Percentiles rank a stretch among this genome's conserved stretches.
These are phyloP conservation scores for Arachnomyces sp. DNA, from an alignment of 2,329 filamentous ascomycete species.

Conservation along the genomic window DNA sequence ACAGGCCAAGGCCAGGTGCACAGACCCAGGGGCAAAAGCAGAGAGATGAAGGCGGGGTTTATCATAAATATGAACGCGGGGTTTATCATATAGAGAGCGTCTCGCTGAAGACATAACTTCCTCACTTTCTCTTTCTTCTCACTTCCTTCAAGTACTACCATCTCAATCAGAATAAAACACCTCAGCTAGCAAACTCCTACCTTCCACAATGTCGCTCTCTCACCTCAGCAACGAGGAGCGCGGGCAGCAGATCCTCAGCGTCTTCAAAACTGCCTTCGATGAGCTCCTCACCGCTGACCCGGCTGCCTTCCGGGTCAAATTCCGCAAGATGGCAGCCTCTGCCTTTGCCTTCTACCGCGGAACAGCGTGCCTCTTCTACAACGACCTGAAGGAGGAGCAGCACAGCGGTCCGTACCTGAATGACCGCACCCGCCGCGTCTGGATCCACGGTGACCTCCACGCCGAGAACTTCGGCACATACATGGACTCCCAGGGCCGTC, in stretches of 20 bases:
- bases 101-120: no score
- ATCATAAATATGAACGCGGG: no score
- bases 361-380: constrained; percentile 13
- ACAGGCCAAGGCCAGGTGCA: no score
- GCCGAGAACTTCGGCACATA: constrained; percentile 17
- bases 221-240: constrained; percentile 10
- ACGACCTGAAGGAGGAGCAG: constrained; percentile 10
- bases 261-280: constrained; percentile 13
- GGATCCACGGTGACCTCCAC: constrained; percentile 16
- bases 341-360: constrained; percentile 16
- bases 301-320: constrained; percentile 29
- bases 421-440: constrained; percentile 11
- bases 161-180: no score
- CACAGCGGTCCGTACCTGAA: constrained; percentile 7
- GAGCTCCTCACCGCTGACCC: constrained; percentile 28
- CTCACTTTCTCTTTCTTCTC: no score
- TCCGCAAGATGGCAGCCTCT: constrained; percentile 16
- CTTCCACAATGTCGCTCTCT: no score
- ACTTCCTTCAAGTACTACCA: no score
- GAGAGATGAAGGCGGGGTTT: no score
- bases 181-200: no score
- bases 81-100: no score
- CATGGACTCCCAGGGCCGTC: constrained; percentile 14
- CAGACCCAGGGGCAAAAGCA: no score
- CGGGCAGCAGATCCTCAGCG: constrained; percentile 12